Percentiles rank a stretch among this genome's conserved stretches.
phyloP scores from a whole-genome alignment of 2,329 filamentous ascomycete genomes.

The Lachnellula subtilissima region DNA sequence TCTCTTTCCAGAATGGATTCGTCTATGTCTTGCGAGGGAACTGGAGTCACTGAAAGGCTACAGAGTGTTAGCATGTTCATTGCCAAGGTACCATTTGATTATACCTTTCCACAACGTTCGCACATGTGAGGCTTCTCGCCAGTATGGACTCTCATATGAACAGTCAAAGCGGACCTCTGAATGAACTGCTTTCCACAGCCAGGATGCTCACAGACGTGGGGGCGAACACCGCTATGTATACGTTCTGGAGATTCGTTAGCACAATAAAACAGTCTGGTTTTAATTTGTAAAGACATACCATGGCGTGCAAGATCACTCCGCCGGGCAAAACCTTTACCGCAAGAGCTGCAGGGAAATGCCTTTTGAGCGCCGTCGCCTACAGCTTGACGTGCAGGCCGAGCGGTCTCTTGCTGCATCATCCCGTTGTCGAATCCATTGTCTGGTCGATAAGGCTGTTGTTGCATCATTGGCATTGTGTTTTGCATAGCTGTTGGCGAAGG shows the following conservation, averaged over 20 bases:
- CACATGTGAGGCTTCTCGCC: conserved; percentile 99
- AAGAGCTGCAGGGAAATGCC: conserved; percentile 84
- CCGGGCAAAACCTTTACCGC: conserved; percentile 85
- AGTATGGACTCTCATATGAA: conserved; percentile 92
- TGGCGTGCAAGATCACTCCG: conserved; percentile 92
- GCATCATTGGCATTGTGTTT: conserved; percentile 31
- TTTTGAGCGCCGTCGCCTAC: conserved; percentile 42
- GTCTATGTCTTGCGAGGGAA: conserved; percentile 84
- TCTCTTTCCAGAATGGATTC: conserved; percentile 91
- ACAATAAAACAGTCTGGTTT: not conserved
- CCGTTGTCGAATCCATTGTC: conserved; percentile 27
- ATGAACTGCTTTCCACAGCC: conserved; percentile 96
- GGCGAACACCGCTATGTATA: conserved; percentile 86
- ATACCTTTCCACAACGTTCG: conserved; percentile 91
- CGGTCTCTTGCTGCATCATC: conserved; percentile 29
- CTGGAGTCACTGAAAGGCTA: conserved; percentile 96
- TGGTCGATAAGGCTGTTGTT: conserved; percentile 29
- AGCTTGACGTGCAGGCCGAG: conserved; percentile 14
- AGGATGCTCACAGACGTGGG: conserved; percentile 86
- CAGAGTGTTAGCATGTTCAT: conserved; percentile 26
- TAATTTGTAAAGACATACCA: conserved; percentile 54
- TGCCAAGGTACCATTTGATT: conserved; percentile 7
- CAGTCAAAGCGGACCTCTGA: conserved; percentile 89
- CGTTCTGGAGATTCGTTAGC: conserved; percentile 58
- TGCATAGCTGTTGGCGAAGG: conserved; percentile 34